Evolutionary conservation across 177 flowering plant genomes (phyloP).

Genomic region (Vitis hybrid): DNA sequence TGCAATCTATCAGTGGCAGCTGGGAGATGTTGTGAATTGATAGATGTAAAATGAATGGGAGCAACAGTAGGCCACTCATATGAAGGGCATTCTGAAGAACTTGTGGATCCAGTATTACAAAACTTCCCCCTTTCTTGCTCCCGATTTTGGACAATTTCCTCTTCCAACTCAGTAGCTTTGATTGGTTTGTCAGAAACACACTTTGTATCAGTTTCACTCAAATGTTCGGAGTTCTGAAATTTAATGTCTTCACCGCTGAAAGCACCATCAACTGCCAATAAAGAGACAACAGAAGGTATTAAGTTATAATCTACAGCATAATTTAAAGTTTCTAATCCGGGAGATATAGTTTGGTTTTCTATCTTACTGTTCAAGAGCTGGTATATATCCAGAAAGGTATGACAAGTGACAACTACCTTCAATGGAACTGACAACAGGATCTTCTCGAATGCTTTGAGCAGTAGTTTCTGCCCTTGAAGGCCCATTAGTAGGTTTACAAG

Average conservation of each 20-base stretch:
- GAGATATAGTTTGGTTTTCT: conserved; percentile 19
- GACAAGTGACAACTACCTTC: conserved; percentile 14
- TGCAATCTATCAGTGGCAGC: conserved; percentile 92
- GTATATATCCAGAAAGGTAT: conserved; percentile 11
- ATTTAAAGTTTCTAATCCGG: conserved; percentile 14
- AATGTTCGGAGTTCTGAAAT: conserved; percentile 17
- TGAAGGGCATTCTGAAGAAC: conserved; percentile 46
- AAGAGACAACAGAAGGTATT: conserved; percentile 14
- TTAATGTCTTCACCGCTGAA: conserved; percentile 16
- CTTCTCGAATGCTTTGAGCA: conserved; percentile 16
- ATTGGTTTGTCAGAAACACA: conserved; percentile 19
- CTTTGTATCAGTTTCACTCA: conserved; percentile 17
- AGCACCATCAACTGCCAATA: conserved; percentile 17
- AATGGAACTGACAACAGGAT: conserved; percentile 14
- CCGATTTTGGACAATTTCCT: conserved; percentile 26
- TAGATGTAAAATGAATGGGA: conserved; percentile 50
- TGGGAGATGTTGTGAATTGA: conserved; percentile 58
- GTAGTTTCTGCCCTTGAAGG: conserved; percentile 9
- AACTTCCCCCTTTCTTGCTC: conserved; percentile 31
- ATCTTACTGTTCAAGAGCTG: conserved; percentile 7
- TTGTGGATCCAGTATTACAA: conserved; percentile 27
- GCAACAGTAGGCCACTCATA: conserved; percentile 85
- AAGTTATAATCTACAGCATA: conserved; percentile 14
- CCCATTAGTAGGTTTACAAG: conserved; percentile 17
- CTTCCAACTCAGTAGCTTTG: conserved; percentile 28